Percentiles rank a stretch among this genome's conserved stretches.
These are phyloP conservation scores for Drosera capensis DNA, from an alignment of 148 eudicot species.

Conservation along the genomic window DNA sequence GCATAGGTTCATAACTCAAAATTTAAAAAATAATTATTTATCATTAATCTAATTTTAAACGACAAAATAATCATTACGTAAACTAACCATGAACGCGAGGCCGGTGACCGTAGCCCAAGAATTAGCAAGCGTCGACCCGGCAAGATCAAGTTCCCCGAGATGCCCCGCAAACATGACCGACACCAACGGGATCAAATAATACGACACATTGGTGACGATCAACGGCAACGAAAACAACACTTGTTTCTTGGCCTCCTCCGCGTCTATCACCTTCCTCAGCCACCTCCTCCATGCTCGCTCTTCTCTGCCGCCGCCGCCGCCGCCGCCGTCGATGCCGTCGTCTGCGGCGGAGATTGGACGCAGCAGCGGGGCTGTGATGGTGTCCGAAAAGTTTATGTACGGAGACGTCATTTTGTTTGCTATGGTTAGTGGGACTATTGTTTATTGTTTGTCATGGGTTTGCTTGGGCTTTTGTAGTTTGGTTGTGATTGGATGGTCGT, in stretches of 20 bases:
- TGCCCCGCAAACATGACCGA: conserved; percentile 91
- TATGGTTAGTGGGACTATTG: too few relatives aligned
- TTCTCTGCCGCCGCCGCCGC: background rate
- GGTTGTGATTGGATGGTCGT: too few relatives aligned
- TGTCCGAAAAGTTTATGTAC: background rate
- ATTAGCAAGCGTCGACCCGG: conserved; percentile 65
- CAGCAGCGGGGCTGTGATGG: background rate
- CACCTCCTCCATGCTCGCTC: conserved; percentile 6
- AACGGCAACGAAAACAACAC: conserved; percentile 45
- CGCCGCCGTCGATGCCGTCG: too few relatives aligned
- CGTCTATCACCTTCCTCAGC: conserved; percentile 28
- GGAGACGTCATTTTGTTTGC: background rate
- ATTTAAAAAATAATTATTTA: too few relatives aligned
- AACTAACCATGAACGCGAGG: conserved; percentile 71
- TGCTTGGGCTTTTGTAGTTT: too few relatives aligned
- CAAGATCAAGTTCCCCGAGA: conserved; percentile 64
- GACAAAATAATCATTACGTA: too few relatives aligned
- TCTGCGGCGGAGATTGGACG: too few relatives aligned
- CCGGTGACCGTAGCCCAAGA: conserved; percentile 83
- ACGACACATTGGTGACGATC: conserved; percentile 55
- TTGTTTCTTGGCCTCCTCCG: conserved; percentile 47
- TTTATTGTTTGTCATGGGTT: too few relatives aligned
- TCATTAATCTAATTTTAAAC: too few relatives aligned
- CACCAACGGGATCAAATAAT: conserved; percentile 45
- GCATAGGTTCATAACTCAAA: too few relatives aligned